Conservation (phyloP, 164 flowering plant genomes). For the Cinnamomum chago region DNA sequence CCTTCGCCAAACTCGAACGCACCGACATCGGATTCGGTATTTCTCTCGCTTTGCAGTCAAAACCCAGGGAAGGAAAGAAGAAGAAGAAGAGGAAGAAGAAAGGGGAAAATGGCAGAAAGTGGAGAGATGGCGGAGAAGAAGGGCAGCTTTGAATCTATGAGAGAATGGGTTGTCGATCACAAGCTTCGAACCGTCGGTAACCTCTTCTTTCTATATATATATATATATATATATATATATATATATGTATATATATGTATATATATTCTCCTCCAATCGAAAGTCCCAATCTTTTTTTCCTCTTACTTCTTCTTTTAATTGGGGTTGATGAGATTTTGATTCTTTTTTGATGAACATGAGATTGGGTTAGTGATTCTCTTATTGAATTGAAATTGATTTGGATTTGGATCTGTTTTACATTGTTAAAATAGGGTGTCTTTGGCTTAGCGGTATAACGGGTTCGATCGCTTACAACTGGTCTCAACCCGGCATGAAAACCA, state of each 20-base stretch:
- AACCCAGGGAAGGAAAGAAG: background rate
- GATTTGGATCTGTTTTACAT: background rate
- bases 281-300: background rate
- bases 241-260: too few species aligned
- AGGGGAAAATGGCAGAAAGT: background rate
- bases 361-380: background rate
- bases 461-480: slow-evolving; percentile 92
- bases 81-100: background rate
- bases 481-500: slow-evolving; percentile 83
- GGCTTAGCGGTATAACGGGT: slow-evolving; percentile 81
- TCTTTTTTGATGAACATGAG: background rate
- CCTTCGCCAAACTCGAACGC: too few species aligned
- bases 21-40: too few species aligned
- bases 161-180: slow-evolving; percentile 75
- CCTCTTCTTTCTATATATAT: background rate
- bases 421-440: slow-evolving; percentile 44
- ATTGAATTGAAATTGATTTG: background rate
- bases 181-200: slow-evolving; percentile 88
- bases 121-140: slow-evolving; percentile 41
- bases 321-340: background rate
- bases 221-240: background rate
- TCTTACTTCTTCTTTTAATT: background rate
- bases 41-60: too few species aligned
- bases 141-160: slow-evolving; percentile 34
- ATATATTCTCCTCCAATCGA: background rate